Evolutionary conservation across 176 grass and related monocot species (phyloP).

Genomic region (Eremochloa ophiuroides): DNA sequence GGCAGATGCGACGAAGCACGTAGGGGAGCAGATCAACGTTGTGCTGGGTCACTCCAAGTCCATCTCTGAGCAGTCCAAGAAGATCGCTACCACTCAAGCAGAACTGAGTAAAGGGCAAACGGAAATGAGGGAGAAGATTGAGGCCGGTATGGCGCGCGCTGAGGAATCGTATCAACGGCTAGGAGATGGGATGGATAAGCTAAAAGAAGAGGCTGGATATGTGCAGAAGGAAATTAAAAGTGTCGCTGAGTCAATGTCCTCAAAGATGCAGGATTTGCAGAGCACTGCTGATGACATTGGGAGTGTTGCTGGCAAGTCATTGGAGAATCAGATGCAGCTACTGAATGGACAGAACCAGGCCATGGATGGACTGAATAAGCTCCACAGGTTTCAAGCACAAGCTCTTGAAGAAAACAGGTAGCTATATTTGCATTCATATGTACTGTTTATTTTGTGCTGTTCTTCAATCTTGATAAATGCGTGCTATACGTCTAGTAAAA

Average conservation of each 20-base stretch:
- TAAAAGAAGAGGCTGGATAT: conserved; percentile 43
- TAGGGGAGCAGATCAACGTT: conserved; percentile 36
- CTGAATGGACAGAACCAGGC: conserved; percentile 54
- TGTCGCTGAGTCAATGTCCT: conserved; percentile 48
- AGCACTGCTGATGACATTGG: conserved; percentile 61
- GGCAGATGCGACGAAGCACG: conserved; percentile 22
- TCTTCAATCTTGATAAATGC: not conserved
- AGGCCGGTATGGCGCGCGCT: conserved; percentile 40
- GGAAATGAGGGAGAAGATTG: conserved; percentile 57
- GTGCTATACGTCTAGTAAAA: not conserved
- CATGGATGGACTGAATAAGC: conserved; percentile 53
- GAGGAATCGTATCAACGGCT: conserved; percentile 55
- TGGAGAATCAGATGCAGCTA: conserved; percentile 71
- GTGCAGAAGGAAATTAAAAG: conserved; percentile 60
- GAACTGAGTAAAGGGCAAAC: conserved; percentile 54
- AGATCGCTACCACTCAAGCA: conserved; percentile 41
- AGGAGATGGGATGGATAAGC: conserved; percentile 53
- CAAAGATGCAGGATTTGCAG: conserved; percentile 64
- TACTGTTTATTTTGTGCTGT: not conserved
- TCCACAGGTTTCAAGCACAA: conserved; percentile 54
- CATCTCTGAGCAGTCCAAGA: conserved; percentile 46
- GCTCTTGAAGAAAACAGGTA: conserved; percentile 92
- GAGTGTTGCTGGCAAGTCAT: conserved; percentile 31
- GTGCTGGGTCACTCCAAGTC: conserved; percentile 50
- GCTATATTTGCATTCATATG: not conserved